phyloP scores from a whole-genome alignment of 2,329 filamentous ascomycete species.

The Rutstroemia sydowiana region DNA sequence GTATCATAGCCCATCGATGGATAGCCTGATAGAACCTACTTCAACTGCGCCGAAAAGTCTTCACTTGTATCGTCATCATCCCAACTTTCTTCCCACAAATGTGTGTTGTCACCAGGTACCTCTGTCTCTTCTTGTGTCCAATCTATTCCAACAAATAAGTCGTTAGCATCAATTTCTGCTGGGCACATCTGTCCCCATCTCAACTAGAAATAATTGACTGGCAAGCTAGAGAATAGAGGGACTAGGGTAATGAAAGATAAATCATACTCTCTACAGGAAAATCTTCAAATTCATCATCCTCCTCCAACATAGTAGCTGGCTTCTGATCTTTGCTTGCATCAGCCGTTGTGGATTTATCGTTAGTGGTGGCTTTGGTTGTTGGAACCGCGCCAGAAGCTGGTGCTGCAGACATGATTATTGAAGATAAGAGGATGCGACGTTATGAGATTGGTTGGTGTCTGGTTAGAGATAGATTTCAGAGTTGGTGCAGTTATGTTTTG shows the following conservation, averaged over 20 bases:
- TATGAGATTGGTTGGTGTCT: not conserved
- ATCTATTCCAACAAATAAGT: conserved; percentile 45
- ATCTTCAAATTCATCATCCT: conserved; percentile 98
- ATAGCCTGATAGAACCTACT: conserved; percentile 49
- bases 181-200: not conserved
- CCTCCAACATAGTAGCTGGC: conserved; percentile 63
- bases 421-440: not conserved
- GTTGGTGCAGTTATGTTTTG: no score
- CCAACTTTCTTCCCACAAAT: conserved; percentile 99
- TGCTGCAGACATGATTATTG: conserved; percentile 26
- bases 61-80: conserved; percentile 96
- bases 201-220: not conserved
- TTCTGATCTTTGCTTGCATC: conserved; percentile 34
- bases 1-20: not conserved
- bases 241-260: not conserved
- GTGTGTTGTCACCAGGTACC: conserved; percentile 65
- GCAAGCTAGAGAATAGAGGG: not conserved
- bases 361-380: conserved; percentile 18
- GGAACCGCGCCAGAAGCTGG: conserved; percentile 24
- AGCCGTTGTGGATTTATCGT: conserved; percentile 22
- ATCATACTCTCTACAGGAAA: conserved; percentile 86
- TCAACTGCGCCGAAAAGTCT: conserved; percentile 91
- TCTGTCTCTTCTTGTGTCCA: conserved; percentile 91
- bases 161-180: conserved; percentile 9
- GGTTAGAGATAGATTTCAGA: not conserved